A percentile compares a stretch with the other conserved stretches of the same genome.
Evolutionary conservation across 768 basidiomycete genomes (phyloP).

Genomic region (Boletus barrowsii): DNA sequence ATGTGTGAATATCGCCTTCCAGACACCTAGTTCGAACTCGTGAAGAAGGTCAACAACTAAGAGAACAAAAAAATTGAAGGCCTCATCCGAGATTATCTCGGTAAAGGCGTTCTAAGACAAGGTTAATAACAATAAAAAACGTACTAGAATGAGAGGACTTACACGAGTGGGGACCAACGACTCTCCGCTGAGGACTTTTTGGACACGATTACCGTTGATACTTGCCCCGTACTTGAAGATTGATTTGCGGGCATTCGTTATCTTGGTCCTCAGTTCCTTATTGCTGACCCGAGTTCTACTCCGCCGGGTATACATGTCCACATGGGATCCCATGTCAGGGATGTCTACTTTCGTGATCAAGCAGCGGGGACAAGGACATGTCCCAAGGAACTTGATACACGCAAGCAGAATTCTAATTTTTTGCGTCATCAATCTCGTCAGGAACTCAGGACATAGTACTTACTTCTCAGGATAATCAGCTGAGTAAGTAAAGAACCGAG

Average conservation of each 20-base stretch:
- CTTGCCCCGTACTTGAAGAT: slow-evolving; percentile 8
- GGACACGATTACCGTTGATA: neutral
- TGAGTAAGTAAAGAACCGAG: slow-evolving; percentile 15
- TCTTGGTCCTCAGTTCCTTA: neutral
- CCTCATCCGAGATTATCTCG: too few relatives aligned
- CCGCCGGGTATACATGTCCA: neutral
- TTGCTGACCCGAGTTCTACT: neutral
- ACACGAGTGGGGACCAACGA: neutral
- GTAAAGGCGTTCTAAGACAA: too few relatives aligned
- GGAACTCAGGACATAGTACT: neutral
- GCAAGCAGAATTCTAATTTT: neutral
- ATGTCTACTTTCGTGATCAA: neutral
- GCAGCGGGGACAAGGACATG: neutral
- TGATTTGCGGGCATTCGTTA: neutral
- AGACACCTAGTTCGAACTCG: slow-evolving; percentile 24
- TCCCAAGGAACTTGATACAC: slow-evolving; percentile 5
- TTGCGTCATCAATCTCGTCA: neutral
- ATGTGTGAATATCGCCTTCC: slow-evolving; percentile 24
- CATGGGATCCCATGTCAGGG: neutral
- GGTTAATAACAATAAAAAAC: too few relatives aligned
- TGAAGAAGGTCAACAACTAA: slow-evolving; percentile 9
- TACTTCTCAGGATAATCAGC: slow-evolving; percentile 15
- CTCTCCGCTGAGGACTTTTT: neutral
- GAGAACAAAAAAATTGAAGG: neutral
- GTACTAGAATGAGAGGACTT: neutral